Evolutionary conservation across 768 basidiomycete species (phyloP), one percentile per base, ranked within the genome.

Genomic region (Mycena sanguinolenta): DNA sequence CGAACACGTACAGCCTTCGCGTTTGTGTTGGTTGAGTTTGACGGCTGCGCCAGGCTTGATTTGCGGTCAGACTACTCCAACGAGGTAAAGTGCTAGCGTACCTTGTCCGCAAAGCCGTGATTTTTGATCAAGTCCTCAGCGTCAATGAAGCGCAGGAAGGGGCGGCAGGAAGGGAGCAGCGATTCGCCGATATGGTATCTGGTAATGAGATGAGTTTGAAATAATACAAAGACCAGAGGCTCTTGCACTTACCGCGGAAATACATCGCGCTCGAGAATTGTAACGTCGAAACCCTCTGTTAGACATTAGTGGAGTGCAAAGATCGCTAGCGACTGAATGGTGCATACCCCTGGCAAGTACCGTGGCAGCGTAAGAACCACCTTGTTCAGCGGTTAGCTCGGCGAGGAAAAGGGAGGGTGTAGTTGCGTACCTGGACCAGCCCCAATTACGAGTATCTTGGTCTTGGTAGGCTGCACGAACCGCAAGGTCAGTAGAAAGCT

Each of bases 201-300:
- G 67, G n/a, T n/a, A n/a, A n/a, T n/a, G 58, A 27, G 19, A 42
- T 39, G 13, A 3, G 25, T 28, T 17, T 28, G 39, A n/a, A 58
- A n/a, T 6, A 50, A 23, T 50, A 9, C 12, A 28, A 50, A n/a
- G 10, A 23, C 32, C n/a, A 58, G 42, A 10, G 19, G 9, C n/a
- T 25, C 54, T 27, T 28, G 16, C 7, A 14, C 57, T 8, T 36
- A 62, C 54, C 74, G 59, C 16, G 78, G 78, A 61, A 79, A 77
- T 58, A 74, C 67, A 2, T 46, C 66, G 21, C 69, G 65, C 55
- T 79, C 78, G 3, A 78, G 54, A 19, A 78, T 58, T 42, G 73
- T 72, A 6, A 79, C 78, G 9, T 75, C 49, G 39, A 78, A 67
- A 17, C 78, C 78, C 63, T 78, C 78, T 58, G 38, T n/a, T 14